A percentile compares a stretch with the other conserved stretches of the same genome.
These are phyloP conservation scores for Infundibulicybe gibba DNA, from an alignment of 768 basidiomycete species.

Conservation along the genomic window DNA sequence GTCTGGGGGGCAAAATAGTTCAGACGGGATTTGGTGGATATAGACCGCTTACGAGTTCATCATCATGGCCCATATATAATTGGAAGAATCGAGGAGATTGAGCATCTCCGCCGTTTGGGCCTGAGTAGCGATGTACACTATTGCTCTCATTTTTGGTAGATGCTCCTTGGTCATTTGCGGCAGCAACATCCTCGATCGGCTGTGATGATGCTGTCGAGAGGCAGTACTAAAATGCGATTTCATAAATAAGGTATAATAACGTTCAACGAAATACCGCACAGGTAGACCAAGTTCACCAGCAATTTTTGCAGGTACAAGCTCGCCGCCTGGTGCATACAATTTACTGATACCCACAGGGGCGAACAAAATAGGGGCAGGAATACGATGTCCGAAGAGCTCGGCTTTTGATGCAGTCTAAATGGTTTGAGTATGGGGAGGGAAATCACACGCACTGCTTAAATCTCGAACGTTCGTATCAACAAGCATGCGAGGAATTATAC, in stretches of 20 bases:
- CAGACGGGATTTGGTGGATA: no score
- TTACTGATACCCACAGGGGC: conserved; percentile 58
- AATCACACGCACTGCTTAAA: no score
- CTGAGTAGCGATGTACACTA: conserved; percentile 26
- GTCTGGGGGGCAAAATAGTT: conserved; percentile 20
- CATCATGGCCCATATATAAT: conserved; percentile 53
- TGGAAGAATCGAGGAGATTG: conserved; percentile 49
- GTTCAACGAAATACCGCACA: conserved; percentile 16
- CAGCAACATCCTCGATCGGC: conserved; percentile 47
- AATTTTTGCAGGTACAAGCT: conserved; percentile 36
- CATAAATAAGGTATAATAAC: background rate
- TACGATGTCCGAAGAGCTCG: conserved; percentile 41
- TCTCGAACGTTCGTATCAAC: conserved; percentile 18
- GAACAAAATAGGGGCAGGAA: conserved; percentile 49
- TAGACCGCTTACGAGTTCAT: conserved; percentile 33
- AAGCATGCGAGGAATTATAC: conserved; percentile 55
- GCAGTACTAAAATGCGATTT: conserved; percentile 33
- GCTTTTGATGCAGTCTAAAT: conserved; percentile 34
- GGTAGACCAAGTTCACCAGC: conserved; percentile 34
- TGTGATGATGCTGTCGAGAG: conserved; percentile 49
- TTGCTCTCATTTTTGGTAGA: conserved; percentile 32
- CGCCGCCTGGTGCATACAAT: conserved; percentile 40
- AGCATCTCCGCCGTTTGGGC: conserved; percentile 23
- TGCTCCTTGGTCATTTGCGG: conserved; percentile 40
- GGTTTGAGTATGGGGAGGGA: conserved; percentile 23